Conservation (phyloP, 202 grass and related monocot species). For the Carex arenaria region DNA sequence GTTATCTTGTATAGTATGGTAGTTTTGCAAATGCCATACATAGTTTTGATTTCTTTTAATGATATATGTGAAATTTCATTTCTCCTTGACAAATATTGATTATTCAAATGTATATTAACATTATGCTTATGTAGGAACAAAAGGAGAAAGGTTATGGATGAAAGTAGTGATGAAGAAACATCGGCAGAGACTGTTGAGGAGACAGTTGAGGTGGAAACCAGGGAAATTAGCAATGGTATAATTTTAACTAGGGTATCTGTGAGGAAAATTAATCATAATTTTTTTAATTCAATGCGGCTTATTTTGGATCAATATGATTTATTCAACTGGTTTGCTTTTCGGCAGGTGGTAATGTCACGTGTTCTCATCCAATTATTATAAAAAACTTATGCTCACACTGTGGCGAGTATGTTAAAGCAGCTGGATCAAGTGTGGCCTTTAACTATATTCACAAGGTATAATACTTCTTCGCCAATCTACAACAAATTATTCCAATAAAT, state of each 20-base stretch:
- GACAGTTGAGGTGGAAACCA: background rate
- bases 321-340: background rate
- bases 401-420: conserved; percentile 6
- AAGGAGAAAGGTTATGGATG: conserved; percentile 19
- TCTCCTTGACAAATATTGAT: background rate
- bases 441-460: conserved; percentile 23
- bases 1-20: background rate
- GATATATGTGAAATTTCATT: conserved; percentile 1
- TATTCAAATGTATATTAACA: background rate
- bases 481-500: background rate
- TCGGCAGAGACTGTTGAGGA: background rate
- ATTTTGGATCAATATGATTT: background rate
- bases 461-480: background rate
- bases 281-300: background rate
- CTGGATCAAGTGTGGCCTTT: conserved; percentile 13
- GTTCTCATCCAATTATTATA: conserved; percentile 19
- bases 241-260: background rate
- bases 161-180: conserved; percentile 19
- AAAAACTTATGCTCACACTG: conserved; percentile 19
- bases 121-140: conserved; percentile 12
- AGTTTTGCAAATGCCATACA: background rate
- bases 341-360: background rate
- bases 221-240: conserved; percentile 8
- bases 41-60: background rate
- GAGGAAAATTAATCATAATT: background rate